phyloP scores from a whole-genome alignment of 768 basidiomycete species.

The Obba rivulosa region DNA sequence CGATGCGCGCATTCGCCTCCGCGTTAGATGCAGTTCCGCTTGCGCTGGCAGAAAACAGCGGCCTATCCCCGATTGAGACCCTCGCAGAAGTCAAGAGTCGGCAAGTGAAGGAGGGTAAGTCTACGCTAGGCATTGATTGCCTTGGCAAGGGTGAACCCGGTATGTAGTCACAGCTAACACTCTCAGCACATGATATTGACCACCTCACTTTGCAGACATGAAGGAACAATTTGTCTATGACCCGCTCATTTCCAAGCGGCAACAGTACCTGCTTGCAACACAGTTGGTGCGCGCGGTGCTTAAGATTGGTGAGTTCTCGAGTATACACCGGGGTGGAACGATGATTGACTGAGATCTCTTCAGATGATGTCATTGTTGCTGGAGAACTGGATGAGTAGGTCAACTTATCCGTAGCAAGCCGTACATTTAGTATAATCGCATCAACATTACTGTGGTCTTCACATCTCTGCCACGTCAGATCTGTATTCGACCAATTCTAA shows the following conservation, averaged over 20 bases:
- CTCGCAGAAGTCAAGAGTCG: conserved; percentile 93
- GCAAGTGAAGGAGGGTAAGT: conserved; percentile 82
- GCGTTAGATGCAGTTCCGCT: conserved; percentile 94
- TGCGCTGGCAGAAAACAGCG: conserved; percentile 97
- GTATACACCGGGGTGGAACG: not conserved
- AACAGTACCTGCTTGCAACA: conserved; percentile 96
- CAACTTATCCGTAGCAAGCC: not conserved
- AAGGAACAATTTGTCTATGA: conserved; percentile 96
- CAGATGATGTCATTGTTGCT: conserved; percentile 10
- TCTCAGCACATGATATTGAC: not conserved
- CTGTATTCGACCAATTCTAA: no score
- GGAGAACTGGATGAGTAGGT: conserved; percentile 9
- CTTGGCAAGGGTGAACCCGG: conserved; percentile 82
- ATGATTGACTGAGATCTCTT: not conserved
- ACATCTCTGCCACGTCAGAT: no score
- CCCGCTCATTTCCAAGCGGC: conserved; percentile 93
- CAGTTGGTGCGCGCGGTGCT: conserved; percentile 87
- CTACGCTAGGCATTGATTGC: conserved; percentile 91
- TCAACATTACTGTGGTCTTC: no score
- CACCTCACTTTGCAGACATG: conserved; percentile 67
- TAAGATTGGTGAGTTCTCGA: conserved; percentile 64
- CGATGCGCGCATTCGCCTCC: conserved; percentile 97
- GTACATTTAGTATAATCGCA: no score
- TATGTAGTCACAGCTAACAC: conserved; percentile 27
- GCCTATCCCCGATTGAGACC: conserved; percentile 92